These are phyloP conservation scores for Globisporangium alternatum DNA, from an alignment of 352 stramenopile species.

Conservation along the genomic window DNA sequence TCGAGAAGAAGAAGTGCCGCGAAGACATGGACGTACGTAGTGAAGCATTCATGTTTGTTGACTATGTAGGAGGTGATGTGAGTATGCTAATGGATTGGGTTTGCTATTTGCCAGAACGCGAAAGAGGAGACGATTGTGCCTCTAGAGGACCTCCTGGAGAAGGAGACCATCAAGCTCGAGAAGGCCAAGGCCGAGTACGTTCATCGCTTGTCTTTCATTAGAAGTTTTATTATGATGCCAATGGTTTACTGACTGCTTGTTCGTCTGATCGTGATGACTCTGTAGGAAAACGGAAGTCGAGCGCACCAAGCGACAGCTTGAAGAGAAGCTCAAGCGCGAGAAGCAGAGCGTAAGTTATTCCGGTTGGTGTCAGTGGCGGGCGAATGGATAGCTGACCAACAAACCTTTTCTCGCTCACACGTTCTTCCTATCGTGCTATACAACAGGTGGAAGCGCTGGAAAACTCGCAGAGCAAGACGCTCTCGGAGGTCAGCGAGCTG, in stretches of 20 bases:
- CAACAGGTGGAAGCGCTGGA: constrained; percentile 65
- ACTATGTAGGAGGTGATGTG: no score
- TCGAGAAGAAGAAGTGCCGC: constrained; percentile 63
- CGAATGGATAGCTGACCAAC: not conserved
- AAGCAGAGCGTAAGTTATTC: constrained; percentile 41
- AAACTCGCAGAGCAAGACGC: constrained; percentile 59
- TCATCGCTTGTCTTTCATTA: no score
- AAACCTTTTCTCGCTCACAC: not conserved
- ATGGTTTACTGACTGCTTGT: no score
- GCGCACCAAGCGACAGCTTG: constrained; percentile 40
- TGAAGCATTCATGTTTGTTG: no score
- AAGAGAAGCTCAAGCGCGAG: constrained; percentile 66
- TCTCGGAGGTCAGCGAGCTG: constrained; percentile 66
- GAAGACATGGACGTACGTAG: constrained; percentile 60
- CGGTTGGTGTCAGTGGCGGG: not conserved
- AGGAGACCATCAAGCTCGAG: constrained; percentile 64
- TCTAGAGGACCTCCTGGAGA: constrained; percentile 61
- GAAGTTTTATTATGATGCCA: not conserved
- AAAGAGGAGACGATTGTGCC: constrained; percentile 62
- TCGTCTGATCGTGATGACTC: not conserved
- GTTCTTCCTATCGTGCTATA: not conserved
- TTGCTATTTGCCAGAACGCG: constrained; percentile 37
- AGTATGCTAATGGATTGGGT: not conserved
- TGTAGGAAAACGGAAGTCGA: constrained; percentile 56
- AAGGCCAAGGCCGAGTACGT: constrained; percentile 60